A percentile compares a stretch with the other conserved stretches of the same genome.
These are phyloP conservation scores for Yamadazyma aaseri DNA, from an alignment of 1,139 yeast species.

Conservation along the genomic window DNA sequence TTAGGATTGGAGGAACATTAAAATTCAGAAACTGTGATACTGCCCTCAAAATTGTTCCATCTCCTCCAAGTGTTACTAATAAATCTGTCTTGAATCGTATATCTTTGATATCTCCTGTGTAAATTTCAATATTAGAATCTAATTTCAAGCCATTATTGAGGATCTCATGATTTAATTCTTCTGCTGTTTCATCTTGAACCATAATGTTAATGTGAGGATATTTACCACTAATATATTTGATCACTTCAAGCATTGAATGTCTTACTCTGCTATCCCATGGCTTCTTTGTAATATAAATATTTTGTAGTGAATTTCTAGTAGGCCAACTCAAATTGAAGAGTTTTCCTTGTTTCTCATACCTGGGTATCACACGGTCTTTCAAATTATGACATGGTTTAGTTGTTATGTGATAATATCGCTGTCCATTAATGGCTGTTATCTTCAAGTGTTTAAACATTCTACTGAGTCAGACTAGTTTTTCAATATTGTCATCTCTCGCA, in stretches of 20 bases:
- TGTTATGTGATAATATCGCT: conserved; percentile 1
- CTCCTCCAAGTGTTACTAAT: conserved; percentile 89
- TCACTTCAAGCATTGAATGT: conserved; percentile 63
- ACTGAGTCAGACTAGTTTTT: too few species aligned
- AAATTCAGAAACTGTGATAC: conserved; percentile 62
- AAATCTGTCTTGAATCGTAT: conserved; percentile 64
- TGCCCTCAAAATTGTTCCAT: conserved; percentile 86
- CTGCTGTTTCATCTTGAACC: conserved; percentile 73
- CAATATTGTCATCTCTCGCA: too few species aligned
- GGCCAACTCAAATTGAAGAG: conserved; percentile 48
- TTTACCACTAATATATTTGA: conserved; percentile 50
- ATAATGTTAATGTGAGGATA: conserved; percentile 75
- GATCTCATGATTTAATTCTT: conserved; percentile 55
- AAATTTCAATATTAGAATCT: conserved; percentile 18
- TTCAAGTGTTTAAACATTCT: too few species aligned
- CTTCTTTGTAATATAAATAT: conserved; percentile 77
- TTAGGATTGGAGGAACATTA: conserved; percentile 82
- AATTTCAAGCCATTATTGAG: conserved; percentile 9
- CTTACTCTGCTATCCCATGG: conserved; percentile 73
- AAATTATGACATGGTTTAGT: conserved; percentile 14
- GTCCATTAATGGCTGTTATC: too few species aligned
- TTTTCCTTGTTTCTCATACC: conserved; percentile 41
- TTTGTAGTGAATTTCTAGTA: conserved; percentile 48
- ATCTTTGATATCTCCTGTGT: conserved; percentile 58
- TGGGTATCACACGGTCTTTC: conserved; percentile 20